Percentiles rank a stretch among this genome's conserved stretches.
phyloP scores from a whole-genome alignment of 2,329 filamentous ascomycete species.

The Helotiales sp. region DNA sequence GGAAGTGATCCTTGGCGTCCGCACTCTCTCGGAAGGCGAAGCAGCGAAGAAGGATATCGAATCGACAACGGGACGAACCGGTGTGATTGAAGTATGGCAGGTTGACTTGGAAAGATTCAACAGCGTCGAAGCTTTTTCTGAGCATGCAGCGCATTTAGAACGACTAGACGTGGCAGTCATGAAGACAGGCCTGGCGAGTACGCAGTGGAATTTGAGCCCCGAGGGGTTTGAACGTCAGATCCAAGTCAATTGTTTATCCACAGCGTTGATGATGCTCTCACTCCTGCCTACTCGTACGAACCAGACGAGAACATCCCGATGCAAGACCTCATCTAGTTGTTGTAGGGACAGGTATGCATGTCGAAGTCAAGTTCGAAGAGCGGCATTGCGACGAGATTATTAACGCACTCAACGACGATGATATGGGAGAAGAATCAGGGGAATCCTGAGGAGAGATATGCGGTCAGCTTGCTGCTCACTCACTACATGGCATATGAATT shows the following conservation, averaged over 20 bases:
- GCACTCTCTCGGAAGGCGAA: slow-evolving; percentile 45
- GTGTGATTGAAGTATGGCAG: slow-evolving; percentile 30
- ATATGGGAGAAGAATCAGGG: slow-evolving; percentile 4
- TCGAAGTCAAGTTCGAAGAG: slow-evolving; percentile 44
- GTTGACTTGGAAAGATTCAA: slow-evolving; percentile 29
- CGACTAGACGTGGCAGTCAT: slow-evolving; percentile 51
- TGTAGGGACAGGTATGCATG: slow-evolving; percentile 49
- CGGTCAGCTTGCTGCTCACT: slow-evolving; percentile 38
- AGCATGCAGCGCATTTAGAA: slow-evolving; percentile 24
- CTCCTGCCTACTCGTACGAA: slow-evolving; percentile 24
- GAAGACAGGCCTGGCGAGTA: slow-evolving; percentile 39
- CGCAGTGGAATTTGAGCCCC: slow-evolving; percentile 16
- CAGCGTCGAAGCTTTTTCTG: slow-evolving; percentile 29
- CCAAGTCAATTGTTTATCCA: slow-evolving; percentile 34
- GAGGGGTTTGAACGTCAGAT: slow-evolving; percentile 32
- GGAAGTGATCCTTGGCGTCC: slow-evolving; percentile 50
- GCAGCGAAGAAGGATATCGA: slow-evolving; percentile 42
- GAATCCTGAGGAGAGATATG: slow-evolving; percentile 31
- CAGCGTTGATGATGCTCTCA: slow-evolving; percentile 29
- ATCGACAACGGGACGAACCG: slow-evolving; percentile 14
- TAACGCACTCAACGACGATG: slow-evolving; percentile 22
- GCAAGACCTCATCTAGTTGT: slow-evolving; percentile 47
- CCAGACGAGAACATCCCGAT: slow-evolving; percentile 37
- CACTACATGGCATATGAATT: slow-evolving; percentile 33
- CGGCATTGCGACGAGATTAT: slow-evolving; percentile 34